Evolutionary conservation across 2,329 filamentous ascomycete genomes (phyloP).

Genomic region (Leptographium flavum): DNA sequence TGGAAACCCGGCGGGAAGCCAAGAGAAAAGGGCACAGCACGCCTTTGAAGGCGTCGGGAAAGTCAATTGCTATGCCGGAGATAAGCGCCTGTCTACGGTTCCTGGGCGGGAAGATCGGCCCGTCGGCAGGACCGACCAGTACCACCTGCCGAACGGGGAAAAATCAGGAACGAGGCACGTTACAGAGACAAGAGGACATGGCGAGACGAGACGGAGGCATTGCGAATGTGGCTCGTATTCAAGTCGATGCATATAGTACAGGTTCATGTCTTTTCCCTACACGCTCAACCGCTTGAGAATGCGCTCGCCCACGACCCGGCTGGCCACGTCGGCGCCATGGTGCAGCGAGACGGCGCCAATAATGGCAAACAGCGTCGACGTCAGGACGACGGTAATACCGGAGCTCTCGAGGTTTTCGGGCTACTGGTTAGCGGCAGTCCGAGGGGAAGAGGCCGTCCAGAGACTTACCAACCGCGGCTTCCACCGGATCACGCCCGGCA

Average conservation of each 20-base stretch:
- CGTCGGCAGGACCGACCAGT: not conserved
- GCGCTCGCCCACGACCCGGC: constrained; percentile 59
- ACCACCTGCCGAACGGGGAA: too few relatives aligned
- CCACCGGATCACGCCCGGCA: constrained; percentile 66
- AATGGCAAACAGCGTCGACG: constrained; percentile 69
- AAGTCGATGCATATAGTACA: constrained; percentile 5
- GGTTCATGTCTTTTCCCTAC: not conserved
- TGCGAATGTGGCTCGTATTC: too few relatives aligned
- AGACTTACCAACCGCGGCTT: constrained; percentile 62
- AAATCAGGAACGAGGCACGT: not conserved
- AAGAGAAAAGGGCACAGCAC: not conserved
- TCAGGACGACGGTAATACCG: constrained; percentile 60
- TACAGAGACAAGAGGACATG: too few relatives aligned
- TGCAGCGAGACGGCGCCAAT: constrained; percentile 83
- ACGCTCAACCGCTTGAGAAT: constrained; percentile 39
- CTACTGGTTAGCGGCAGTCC: constrained; percentile 16
- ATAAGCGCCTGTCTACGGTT: not conserved
- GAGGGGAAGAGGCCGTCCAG: not conserved
- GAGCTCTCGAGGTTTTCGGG: constrained; percentile 56
- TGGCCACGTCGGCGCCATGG: constrained; percentile 65
- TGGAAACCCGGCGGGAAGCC: not conserved
- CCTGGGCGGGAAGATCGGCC: not conserved
- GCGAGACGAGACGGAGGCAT: too few relatives aligned
- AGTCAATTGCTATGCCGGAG: not conserved
- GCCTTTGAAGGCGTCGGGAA: not conserved